Evolutionary conservation across 2,329 filamentous ascomycete genomes (phyloP).

Genomic region (Sarocladium kiliense): DNA sequence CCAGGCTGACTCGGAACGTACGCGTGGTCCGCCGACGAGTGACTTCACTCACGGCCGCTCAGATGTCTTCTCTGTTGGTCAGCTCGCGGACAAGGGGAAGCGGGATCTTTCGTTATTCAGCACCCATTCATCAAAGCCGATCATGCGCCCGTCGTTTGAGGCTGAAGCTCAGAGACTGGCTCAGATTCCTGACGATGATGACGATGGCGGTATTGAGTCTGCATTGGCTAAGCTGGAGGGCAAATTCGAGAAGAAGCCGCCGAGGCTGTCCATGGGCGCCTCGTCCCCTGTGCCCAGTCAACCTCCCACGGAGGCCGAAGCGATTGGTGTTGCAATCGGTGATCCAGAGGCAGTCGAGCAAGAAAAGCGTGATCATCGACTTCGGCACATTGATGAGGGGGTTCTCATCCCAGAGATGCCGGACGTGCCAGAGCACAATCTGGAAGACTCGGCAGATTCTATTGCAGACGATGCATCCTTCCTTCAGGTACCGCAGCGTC

Average conservation of each 20-base stretch:
- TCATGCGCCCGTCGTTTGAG: constrained; percentile 75
- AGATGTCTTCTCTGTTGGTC: constrained; percentile 53
- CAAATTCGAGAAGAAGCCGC: constrained; percentile 58
- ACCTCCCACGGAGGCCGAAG: constrained; percentile 10
- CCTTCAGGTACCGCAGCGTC: constrained; percentile 20
- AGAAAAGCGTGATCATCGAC: constrained; percentile 41
- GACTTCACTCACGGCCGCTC: constrained; percentile 22
- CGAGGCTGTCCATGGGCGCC: constrained; percentile 34
- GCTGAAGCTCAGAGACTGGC: constrained; percentile 82
- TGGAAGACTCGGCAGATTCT: neutral
- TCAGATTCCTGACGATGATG: constrained; percentile 75
- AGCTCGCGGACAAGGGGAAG: constrained; percentile 47
- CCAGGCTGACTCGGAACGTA: constrained; percentile 15
- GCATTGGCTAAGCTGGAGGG: constrained; percentile 89
- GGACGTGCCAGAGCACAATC: constrained; percentile 9
- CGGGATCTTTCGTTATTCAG: constrained; percentile 51
- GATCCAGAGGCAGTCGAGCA: constrained; percentile 23
- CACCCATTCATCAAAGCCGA: constrained; percentile 56
- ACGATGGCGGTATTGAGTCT: constrained; percentile 87
- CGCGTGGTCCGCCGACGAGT: constrained; percentile 4
- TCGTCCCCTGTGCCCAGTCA: neutral
- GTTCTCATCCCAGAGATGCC: constrained; percentile 23
- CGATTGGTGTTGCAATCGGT: constrained; percentile 14
- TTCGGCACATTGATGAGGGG: constrained; percentile 39
- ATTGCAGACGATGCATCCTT: neutral